Evolutionary conservation across 225 moss, liverwort and hornwort species (phyloP), one percentile per base, ranked within the genome.

Genomic region (Polytrichum commune): DNA sequence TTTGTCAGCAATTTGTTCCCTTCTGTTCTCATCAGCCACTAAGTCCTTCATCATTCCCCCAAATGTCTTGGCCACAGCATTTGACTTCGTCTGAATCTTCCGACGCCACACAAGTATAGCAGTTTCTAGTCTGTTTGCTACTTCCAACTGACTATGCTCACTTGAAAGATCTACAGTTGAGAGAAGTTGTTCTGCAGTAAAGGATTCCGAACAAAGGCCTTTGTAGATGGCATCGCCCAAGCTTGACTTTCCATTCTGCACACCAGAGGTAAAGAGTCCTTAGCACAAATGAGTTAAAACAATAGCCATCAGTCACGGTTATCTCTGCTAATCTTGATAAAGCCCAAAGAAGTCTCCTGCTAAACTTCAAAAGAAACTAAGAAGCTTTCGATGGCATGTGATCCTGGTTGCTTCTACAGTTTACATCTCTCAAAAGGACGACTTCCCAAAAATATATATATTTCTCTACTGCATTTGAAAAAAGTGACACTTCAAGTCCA

Each of bases 1-100:
- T 80, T 89, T 93, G 64, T 92, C 91, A 1, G 96, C 88, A 20
- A 96, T 81, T 27, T 90, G 83, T 74, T 96, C 96, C 70, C 92
- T 82, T 77, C 81, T 93, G 68, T 90, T 84, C 70, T 88, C 90
- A 27, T 96, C 96, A 19, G 83, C 93, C 46, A 93, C 90, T 16
- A 96, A 67, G 69, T 96, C 95, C 76, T 93, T 96, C 79, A 96
- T 83, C 88, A 90, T 88, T 27, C 85, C 91, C 96, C 96, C 93
- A 25, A 90, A 91, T 5, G 88, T 70, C 63, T 92, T 96, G 1
- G 86, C 84, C 0, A 84, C 90, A 54, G 76, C 80, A 67, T 81
- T 90, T 62, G 85, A 82, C 76, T 96, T 96, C 8, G 91, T 84
- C 67, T 93, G 88, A 56, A 96, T 93, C 81, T 96, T 96, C 38